Base-by-base conservation (phyloP, 176 grass and related monocot genomes). In the Carex cristatella region DNA sequence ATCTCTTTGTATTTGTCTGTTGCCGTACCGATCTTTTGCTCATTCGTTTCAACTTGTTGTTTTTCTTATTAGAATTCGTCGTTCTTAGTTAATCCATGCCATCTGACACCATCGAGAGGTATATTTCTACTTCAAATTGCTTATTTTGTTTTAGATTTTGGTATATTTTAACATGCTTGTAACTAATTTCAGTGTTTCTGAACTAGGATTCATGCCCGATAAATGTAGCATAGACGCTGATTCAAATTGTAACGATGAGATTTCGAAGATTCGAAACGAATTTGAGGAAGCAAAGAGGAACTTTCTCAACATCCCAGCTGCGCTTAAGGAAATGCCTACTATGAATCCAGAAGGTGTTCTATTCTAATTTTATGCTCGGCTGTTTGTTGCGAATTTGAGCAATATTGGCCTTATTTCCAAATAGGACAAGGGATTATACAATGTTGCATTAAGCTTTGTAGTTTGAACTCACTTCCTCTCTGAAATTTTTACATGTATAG, bases 301-400 rank as follows among this genome's bases (percentile, higher is more conserved):
- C 85, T 98, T 93, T 66, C 91, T 95, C 80, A 94, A 92, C 80
- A 94, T 98, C 61, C 90, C 95, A 2, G 81, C 83, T 56, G 87
- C 90, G 51, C 87, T 95, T 58, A 98, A 92, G 83, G 96, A 87
- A 83, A 95, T 95, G 93, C 89, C 90, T 77, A 94, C 90, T 83
- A 99, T 99, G 93, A 78, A 95, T 48, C 96, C 93, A 1, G 85
- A 92, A 90, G 96, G 96, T 95, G 6, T 0, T 28, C 0, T n/a
- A 33, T 23, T 0, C 4, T 31, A 38, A 14, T 57, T 10, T 67
- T 3, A 0, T 35, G 6, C 13, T 2, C 23, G 55, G 12, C 5
- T 30, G 30, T 9, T 32, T 62, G 11, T 75, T n/a, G 70, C 11
- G 16, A 18, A 44, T 79, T 58, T 61, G 48, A 67, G 54, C 33